A percentile compares a stretch with the other conserved stretches of the same genome.
phyloP scores from a whole-genome alignment of 129 eudicot genomes.

The Centella asiatica region DNA sequence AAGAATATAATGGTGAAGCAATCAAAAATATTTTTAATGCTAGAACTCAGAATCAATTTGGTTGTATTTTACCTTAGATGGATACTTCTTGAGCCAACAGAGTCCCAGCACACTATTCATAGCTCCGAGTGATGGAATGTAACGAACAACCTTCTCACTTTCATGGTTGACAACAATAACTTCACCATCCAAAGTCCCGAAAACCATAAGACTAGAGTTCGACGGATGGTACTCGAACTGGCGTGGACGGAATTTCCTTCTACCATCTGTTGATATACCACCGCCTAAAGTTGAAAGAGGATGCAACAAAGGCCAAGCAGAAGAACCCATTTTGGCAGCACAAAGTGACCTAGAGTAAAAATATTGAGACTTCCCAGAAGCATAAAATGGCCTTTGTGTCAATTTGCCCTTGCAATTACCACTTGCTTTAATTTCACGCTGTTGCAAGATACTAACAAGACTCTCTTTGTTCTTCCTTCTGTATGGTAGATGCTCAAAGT shows the following conservation, averaged over 20 bases:
- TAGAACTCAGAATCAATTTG: slow-evolving; percentile 3
- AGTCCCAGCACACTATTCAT: slow-evolving; percentile 83
- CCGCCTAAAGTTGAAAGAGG: slow-evolving; percentile 42
- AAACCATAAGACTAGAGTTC: slow-evolving; percentile 71
- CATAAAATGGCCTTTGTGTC: slow-evolving; percentile 12
- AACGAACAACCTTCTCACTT: slow-evolving; percentile 57
- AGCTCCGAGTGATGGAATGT: slow-evolving; percentile 75
- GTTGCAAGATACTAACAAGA: slow-evolving; percentile 44
- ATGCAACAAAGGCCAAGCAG: slow-evolving; percentile 62
- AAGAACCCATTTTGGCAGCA: slow-evolving; percentile 79
- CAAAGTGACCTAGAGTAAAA: slow-evolving; percentile 64
- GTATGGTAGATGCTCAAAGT: slow-evolving; percentile 82
- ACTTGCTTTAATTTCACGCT: slow-evolving; percentile 58
- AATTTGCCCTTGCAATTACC: slow-evolving; percentile 11
- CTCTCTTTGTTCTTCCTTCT: slow-evolving; percentile 45
- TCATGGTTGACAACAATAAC: slow-evolving; percentile 85
- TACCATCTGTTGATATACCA: slow-evolving; percentile 30
- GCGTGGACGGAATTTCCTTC: slow-evolving; percentile 62
- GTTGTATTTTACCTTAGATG: slow-evolving; percentile 64
- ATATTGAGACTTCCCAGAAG: slow-evolving; percentile 36
- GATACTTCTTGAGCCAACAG: slow-evolving; percentile 84
- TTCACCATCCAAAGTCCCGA: slow-evolving; percentile 96
- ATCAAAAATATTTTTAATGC: not conserved
- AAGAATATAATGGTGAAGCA: not conserved
- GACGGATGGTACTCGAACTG: slow-evolving; percentile 95